These are phyloP conservation scores for Rhizomucor miehei DNA, from an alignment of 371 early-diverging fungal genomes.

Conservation along the genomic window DNA sequence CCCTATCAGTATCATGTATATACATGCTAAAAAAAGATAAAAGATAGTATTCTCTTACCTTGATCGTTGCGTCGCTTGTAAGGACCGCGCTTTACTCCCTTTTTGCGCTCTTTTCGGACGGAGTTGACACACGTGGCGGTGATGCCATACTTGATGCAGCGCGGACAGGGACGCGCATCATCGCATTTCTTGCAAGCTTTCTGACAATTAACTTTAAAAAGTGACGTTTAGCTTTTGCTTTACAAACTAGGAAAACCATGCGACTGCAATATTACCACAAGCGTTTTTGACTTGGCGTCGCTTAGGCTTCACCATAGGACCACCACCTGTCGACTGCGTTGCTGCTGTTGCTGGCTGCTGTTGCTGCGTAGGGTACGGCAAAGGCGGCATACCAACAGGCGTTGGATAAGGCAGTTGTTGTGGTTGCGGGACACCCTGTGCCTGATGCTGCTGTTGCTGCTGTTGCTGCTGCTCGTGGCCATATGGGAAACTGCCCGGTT, in stretches of 20 bases:
- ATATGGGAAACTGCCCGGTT: not conserved
- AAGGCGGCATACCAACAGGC: not conserved
- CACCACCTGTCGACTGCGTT: not conserved
- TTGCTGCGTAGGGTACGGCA: not conserved
- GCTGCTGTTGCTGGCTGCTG: slow-evolving; percentile 4
- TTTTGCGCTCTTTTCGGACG: slow-evolving; percentile 80
- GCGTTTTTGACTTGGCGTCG: slow-evolving; percentile 83
- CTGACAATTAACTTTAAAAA: slow-evolving; percentile 74
- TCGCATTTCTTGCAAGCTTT: slow-evolving; percentile 94
- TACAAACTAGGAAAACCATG: no score
- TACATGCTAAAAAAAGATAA: no score
- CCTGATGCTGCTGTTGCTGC: slow-evolving; percentile 5
- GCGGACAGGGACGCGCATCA: slow-evolving; percentile 81
- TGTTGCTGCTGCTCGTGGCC: not conserved
- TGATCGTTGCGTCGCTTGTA: slow-evolving; percentile 57
- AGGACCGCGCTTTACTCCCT: slow-evolving; percentile 83
- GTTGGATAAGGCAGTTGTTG: slow-evolving; percentile 4
- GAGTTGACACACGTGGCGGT: slow-evolving; percentile 76
- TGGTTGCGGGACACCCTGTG: not conserved
- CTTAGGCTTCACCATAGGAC: slow-evolving; percentile 21
- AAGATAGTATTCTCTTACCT: no score
- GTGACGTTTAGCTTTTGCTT: not conserved
- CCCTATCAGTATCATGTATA: not conserved
- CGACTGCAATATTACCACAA: slow-evolving; percentile 50
- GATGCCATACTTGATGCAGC: slow-evolving; percentile 78